phyloP scores from a whole-genome alignment of 352 stramenopile species.

The Phytophthora podocarpi region DNA sequence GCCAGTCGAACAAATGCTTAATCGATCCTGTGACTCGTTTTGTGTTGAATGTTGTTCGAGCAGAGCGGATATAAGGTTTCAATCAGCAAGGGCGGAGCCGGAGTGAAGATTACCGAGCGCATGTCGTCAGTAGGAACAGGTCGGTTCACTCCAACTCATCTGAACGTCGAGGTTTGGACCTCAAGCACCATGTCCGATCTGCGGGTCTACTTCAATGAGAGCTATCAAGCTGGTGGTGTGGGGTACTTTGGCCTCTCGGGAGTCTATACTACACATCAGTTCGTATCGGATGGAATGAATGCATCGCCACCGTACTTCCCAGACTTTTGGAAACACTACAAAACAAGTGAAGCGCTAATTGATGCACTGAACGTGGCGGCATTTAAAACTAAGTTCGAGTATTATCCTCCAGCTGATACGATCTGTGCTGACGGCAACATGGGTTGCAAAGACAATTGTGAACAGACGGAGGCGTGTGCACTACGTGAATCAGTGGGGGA shows the following conservation, averaged over 20 bases:
- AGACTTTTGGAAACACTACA: conserved; percentile 64
- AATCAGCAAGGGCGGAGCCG: conserved; percentile 5
- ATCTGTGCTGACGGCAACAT: conserved; percentile 41
- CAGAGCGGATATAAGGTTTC: conserved; percentile 42
- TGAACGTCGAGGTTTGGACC: conserved; percentile 67
- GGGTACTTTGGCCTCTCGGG: conserved; percentile 49
- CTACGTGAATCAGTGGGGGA: conserved; percentile 18
- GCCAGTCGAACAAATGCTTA: too few species aligned
- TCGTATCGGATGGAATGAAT: conserved; percentile 23
- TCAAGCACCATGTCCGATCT: conserved; percentile 36
- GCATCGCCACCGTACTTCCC: conserved; percentile 29
- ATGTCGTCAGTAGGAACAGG: conserved; percentile 40
- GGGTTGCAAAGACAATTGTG: conserved; percentile 52
- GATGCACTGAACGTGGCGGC: conserved; percentile 19
- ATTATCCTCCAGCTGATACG: conserved; percentile 34
- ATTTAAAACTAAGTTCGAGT: conserved; percentile 34
- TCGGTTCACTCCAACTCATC: conserved; percentile 53
- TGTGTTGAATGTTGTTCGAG: not conserved
- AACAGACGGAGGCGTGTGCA: conserved; percentile 47
- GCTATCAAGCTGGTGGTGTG: conserved; percentile 32
- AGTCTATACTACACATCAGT: conserved; percentile 51
- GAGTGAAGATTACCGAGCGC: conserved; percentile 26
- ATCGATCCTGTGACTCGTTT: too few species aligned
- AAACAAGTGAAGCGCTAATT: conserved; percentile 42
- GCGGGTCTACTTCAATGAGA: conserved; percentile 47